Base-by-base conservation (phyloP, 805 yeast species). In the Pichia paraexigua region DNA sequence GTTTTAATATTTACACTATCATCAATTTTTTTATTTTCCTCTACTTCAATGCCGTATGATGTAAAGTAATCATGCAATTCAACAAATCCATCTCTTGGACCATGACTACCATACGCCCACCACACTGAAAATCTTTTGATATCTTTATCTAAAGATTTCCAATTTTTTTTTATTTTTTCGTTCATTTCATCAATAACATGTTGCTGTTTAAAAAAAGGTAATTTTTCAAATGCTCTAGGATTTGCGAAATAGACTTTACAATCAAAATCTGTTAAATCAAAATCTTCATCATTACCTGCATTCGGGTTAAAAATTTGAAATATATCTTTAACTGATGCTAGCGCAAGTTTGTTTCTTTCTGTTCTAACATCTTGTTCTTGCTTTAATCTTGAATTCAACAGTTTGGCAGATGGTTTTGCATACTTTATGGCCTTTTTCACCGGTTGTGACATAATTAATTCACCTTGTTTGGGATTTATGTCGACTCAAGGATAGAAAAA, bases 101-200 rank as follows among this genome's bases (percentile, higher is more conserved):
- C 94, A 75, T 85, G 79, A 46, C 83, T 72, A 2, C 91, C 91
- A 64, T 81, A 86, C 0, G 83, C 74, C 30, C 83, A 73, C 67
- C 75, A 82, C 63, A 80, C 83, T 11, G 79, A 74, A 56, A 83
- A 69, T 54, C 76, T 70, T 60, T 84, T 83, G 48, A 75, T 75
- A 47, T 76, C 73, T 13, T 54, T 54, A 5, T 78, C 71, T 44
- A 83, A 56, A 41, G 70, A 65, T 2, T 64, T 63, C 95, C 95
- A 86, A 49, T 76, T 72, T 48, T 72, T 72, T 56, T 76, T 80
- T 60, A 67, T 70, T 46, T 58, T 60, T 28, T 68, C 67, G 27
- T 78, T 61, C 56, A 75, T 64, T 63, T 82, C 65, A 53, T 80
- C 83, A 41, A 74, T 73, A 28, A 77, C 67, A 20, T 75, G 76